Evolutionary conservation across 1,139 yeast genomes (phyloP).

Genomic region (Arxiozyma telluris): DNA sequence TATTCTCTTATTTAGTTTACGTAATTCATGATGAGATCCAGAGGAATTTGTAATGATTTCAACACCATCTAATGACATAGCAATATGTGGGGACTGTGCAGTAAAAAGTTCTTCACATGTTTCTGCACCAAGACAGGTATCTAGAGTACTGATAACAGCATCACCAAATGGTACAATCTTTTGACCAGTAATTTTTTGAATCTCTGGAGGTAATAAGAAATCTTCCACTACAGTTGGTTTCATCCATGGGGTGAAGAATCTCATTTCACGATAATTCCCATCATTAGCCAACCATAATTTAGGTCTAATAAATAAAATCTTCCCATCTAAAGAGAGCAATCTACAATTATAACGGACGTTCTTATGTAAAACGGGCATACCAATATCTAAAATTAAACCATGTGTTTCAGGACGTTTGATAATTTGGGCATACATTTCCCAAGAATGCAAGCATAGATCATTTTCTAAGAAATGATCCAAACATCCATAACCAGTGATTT

Average conservation of each 20-base stretch:
- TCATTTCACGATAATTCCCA: conserved; percentile 96
- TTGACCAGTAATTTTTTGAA: conserved; percentile 59
- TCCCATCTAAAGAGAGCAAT: conserved; percentile 66
- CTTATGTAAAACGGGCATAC: conserved; percentile 87
- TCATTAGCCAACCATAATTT: conserved; percentile 90
- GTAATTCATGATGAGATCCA: conserved; percentile 92
- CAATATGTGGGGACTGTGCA: conserved; percentile 90
- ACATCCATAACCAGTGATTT: conserved; percentile 91
- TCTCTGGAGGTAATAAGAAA: conserved; percentile 58
- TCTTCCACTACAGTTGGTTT: conserved; percentile 66
- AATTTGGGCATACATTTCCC: conserved; percentile 88
- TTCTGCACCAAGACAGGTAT: conserved; percentile 87
- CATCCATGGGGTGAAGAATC: conserved; percentile 93
- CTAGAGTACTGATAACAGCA: conserved; percentile 73
- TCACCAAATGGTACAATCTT: conserved; percentile 73
- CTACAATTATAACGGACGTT: conserved; percentile 89
- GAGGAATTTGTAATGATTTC: conserved; percentile 92
- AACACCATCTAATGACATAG: conserved; percentile 88
- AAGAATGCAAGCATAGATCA: conserved; percentile 79
- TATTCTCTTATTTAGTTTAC: conserved; percentile 79
- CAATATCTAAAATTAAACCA: conserved; percentile 79
- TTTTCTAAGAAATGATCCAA: conserved; percentile 89
- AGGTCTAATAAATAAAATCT: conserved; percentile 79
- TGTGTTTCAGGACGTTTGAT: conserved; percentile 54
- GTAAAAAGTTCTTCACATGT: conserved; percentile 97